Base-by-base conservation (phyloP, 192 early-diverging fungal species). In the Mortierella alpina region DNA sequence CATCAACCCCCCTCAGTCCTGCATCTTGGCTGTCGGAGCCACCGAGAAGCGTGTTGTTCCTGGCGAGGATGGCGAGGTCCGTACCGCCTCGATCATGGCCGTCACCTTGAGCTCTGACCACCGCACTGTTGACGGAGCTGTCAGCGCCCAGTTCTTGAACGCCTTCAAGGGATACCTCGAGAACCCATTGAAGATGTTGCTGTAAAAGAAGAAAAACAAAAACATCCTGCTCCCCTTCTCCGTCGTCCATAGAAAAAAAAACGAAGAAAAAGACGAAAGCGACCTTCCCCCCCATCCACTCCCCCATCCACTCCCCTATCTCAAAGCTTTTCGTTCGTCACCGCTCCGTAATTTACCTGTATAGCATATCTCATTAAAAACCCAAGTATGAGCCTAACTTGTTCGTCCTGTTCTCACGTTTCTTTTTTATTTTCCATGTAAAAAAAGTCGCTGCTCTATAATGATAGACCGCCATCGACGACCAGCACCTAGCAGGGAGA, bases 101-200 rank as follows among this genome's bases (percentile, higher is more conserved):
- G 95, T 94, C 46, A 97, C 96, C 70, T 81, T 97, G 67, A 95
- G 93, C 83, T 89, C 88, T 69, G 97, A 99, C 79, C 97, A 99
- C 83, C 92, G 97, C 59, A 94, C 96, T 70, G 95, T 98, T 48
- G 97, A 99, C 82, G 97, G 97, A 54, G 97, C 97, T 62, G 90
- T 95, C 50, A 92, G 93, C 45, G 94, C 97, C 66, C 89, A 90
- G 87, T 99, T 94, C 92, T 88, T 99, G 68, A 90, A 93, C 80
- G 86, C 86, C 17, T 95, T 96, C 87, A 96, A 92, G 89, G 86
- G 87, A 8, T 95, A 95, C 85, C 86, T 99, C 62, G 97, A 99
- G 89, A 94, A 98, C 89, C 97, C 97, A 20, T 85, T 98, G 40
- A 95, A 89, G 70, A 91, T 99, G 89, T 86, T 99, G 83, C 86